Evolutionary conservation across 1,139 yeast species (phyloP).

Genomic region (Blastobotrys arbuscula): DNA sequence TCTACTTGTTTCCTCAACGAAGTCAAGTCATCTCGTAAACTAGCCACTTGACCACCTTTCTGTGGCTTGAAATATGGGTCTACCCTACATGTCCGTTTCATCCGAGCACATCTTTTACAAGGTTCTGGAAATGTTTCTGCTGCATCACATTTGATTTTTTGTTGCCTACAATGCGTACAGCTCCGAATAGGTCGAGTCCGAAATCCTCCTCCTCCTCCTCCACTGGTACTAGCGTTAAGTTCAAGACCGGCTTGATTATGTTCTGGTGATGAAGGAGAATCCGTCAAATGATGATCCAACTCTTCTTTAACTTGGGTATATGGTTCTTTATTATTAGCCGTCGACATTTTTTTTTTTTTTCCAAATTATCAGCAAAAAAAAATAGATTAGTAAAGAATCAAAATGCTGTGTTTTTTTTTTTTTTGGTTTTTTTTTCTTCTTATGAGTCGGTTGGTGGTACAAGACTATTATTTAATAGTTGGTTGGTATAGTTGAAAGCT

Average conservation of each 20-base stretch:
- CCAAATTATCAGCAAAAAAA: not conserved
- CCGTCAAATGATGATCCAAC: not conserved
- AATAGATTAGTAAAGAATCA: no score
- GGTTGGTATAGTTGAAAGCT: no score
- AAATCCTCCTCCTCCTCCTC: slow-evolving; percentile 1
- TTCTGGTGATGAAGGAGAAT: not conserved
- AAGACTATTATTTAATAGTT: no score
- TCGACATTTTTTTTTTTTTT: not conserved
- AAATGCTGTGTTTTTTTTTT: no score
- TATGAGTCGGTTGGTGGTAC: no score
- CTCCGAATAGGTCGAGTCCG: slow-evolving; percentile 62
- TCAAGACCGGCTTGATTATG: slow-evolving; percentile 1
- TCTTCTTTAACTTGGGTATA: not conserved
- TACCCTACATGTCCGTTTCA: slow-evolving; percentile 77
- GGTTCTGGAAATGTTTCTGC: slow-evolving; percentile 77
- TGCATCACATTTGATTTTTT: slow-evolving; percentile 90
- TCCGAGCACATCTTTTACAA: slow-evolving; percentile 74
- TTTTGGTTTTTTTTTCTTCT: no score
- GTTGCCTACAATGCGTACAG: slow-evolving; percentile 92
- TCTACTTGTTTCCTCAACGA: slow-evolving; percentile 75
- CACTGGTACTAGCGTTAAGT: not conserved
- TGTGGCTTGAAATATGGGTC: slow-evolving; percentile 90
- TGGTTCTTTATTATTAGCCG: not conserved
- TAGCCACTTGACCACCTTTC: slow-evolving; percentile 85
- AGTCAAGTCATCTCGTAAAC: slow-evolving; percentile 77